phyloP scores from a whole-genome alignment of 2,329 filamentous ascomycete species.

The Trichoderma citrinoviride region DNA sequence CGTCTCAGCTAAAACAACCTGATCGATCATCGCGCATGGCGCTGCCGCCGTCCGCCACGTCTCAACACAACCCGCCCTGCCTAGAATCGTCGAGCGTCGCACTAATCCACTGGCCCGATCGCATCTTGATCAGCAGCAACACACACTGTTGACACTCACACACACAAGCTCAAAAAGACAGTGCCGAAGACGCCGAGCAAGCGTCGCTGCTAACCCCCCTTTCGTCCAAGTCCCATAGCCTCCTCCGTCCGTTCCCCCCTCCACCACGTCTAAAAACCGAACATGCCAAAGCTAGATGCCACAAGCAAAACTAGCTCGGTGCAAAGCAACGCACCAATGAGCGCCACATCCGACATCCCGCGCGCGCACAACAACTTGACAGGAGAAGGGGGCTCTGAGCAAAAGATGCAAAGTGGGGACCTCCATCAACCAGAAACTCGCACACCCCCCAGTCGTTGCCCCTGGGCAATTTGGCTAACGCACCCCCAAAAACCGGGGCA shows the following conservation, averaged over 20 bases:
- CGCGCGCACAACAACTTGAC: neutral
- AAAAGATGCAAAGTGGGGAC: too few species aligned
- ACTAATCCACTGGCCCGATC: neutral
- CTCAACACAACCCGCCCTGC: neutral
- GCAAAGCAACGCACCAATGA: neutral
- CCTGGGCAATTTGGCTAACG: constrained; percentile 20
- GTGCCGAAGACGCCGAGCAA: neutral
- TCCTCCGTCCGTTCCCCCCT: neutral
- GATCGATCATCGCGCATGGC: neutral
- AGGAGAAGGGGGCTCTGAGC: neutral
- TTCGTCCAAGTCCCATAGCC: neutral
- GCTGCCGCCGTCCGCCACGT: neutral
- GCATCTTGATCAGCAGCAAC: too few species aligned
- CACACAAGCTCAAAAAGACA: neutral
- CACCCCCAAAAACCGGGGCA: too few species aligned
- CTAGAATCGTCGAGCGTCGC: neutral
- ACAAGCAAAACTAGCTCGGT: neutral
- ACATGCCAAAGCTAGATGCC: neutral
- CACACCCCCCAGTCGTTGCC: neutral
- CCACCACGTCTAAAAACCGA: neutral
- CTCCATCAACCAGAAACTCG: constrained; percentile 2
- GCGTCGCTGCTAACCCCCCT: neutral
- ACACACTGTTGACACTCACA: too few species aligned
- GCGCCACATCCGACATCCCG: constrained; percentile 18
- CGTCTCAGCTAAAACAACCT: neutral